These are phyloP conservation scores for Ophiostoma ips DNA, from an alignment of 2,329 filamentous ascomycete species.

Conservation along the genomic window DNA sequence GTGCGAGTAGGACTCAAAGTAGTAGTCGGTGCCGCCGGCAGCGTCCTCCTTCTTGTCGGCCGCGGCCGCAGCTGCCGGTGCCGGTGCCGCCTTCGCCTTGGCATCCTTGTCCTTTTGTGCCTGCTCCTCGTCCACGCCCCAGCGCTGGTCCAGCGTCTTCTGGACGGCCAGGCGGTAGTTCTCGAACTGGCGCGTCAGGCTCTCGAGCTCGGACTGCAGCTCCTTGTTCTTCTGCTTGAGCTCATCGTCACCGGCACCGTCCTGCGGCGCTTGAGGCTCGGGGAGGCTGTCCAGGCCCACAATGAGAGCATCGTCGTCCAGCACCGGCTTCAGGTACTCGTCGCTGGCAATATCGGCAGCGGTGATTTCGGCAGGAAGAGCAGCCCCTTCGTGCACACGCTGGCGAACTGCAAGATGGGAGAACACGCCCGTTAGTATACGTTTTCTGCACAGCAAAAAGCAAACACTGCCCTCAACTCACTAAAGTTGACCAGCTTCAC, in stretches of 20 bases:
- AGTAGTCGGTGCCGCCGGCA: conserved; percentile 30
- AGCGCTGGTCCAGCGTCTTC: conserved; percentile 51
- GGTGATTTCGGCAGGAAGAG: conserved; percentile 44
- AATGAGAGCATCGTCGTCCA: conserved; percentile 81
- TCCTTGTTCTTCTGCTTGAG: conserved; percentile 36
- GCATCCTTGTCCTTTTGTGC: conserved; percentile 16
- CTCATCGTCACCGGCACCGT: conserved; percentile 6
- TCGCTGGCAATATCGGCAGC: conserved; percentile 58
- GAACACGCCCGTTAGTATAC: no score
- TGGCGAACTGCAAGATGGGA: conserved; percentile 28
- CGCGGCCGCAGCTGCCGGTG: neutral
- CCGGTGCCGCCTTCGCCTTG: neutral
- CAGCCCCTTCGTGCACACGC: conserved; percentile 28
- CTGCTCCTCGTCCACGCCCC: conserved; percentile 39
- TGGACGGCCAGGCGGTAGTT: conserved; percentile 53
- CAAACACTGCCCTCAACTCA: conserved; percentile 16
- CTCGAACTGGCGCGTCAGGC: conserved; percentile 45
- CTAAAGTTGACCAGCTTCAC: conserved; percentile 64
- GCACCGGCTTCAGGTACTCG: conserved; percentile 64
- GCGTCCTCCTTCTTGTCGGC: conserved; percentile 15
- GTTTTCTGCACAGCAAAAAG: neutral
- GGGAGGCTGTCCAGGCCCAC: conserved; percentile 74
- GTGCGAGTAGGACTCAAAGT: conserved; percentile 48
- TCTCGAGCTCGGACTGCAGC: conserved; percentile 47
- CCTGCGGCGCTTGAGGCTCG: neutral